Conservation (phyloP, 352 stramenopile genomes). For the Nothophytophthora sp. region DNA sequence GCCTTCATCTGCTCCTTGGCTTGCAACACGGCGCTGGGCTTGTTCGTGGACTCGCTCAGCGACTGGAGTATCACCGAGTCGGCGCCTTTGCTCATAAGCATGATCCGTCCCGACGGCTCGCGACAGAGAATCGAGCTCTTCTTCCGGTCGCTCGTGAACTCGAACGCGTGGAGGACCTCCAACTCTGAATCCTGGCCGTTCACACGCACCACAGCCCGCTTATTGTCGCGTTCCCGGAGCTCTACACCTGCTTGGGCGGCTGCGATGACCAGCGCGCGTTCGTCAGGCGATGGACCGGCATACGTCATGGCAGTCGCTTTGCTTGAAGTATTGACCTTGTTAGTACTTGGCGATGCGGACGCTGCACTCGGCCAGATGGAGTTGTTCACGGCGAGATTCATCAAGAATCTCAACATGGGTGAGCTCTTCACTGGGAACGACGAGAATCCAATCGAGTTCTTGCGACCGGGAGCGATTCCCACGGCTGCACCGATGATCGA, state of each 20-base stretch:
- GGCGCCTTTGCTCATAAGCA: conserved; percentile 85
- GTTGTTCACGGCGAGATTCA: conserved; percentile 69
- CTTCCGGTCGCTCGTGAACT: conserved; percentile 69
- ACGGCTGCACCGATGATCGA: not conserved
- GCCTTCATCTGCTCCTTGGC: conserved; percentile 49
- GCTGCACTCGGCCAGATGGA: conserved; percentile 37
- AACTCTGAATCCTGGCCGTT: conserved; percentile 28
- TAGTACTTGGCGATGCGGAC: not conserved
- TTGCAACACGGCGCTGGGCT: conserved; percentile 22
- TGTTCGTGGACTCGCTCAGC: conserved; percentile 29
- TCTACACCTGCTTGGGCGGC: conserved; percentile 47
- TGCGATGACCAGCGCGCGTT: conserved; percentile 64
- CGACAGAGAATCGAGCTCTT: conserved; percentile 65
- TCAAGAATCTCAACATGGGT: conserved; percentile 38
- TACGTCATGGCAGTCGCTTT: conserved; percentile 43
- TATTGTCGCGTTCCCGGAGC: conserved; percentile 35
- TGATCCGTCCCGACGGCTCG: conserved; percentile 26
- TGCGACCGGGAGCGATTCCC: no score
- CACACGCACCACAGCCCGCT: conserved; percentile 25
- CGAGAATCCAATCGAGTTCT: conserved; percentile 1
- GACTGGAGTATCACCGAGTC: conserved; percentile 83
- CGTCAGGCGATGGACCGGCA: conserved; percentile 79
- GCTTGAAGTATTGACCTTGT: not conserved
- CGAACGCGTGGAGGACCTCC: conserved; percentile 60
- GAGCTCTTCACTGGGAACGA: conserved; percentile 13